Conservation (phyloP, 2,329 filamentous ascomycete genomes). For the Sphaerulina musiva region DNA sequence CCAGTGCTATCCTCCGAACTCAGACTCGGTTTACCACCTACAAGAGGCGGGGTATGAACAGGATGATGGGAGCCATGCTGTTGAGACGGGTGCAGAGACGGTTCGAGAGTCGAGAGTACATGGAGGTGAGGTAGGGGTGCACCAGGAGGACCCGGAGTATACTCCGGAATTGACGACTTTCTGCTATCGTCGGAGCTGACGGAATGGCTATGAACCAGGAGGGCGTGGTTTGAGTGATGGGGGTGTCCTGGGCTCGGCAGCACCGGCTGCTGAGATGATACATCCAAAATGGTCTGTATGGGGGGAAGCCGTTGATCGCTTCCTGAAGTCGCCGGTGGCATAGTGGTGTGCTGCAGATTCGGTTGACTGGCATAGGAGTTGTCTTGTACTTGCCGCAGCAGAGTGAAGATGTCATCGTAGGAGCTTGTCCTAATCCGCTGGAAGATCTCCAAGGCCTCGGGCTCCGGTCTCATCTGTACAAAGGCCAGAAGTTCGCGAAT, state of each 20-base stretch:
- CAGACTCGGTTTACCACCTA: constrained; percentile 6
- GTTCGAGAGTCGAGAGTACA: constrained; percentile 3
- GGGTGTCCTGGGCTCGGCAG: neutral
- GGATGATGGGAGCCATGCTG: constrained; percentile 2
- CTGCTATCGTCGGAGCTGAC: constrained; percentile 22
- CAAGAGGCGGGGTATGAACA: constrained; percentile 1
- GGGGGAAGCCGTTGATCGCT: constrained; percentile 20
- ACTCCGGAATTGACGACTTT: constrained; percentile 14
- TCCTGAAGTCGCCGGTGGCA: constrained; percentile 6
- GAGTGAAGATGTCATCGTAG: constrained; percentile 22
- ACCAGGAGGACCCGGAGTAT: neutral
- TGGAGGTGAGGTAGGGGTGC: neutral
- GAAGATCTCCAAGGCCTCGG: constrained; percentile 29
- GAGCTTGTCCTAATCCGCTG: constrained; percentile 24
- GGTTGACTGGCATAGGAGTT: constrained; percentile 11
- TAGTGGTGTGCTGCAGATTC: neutral
- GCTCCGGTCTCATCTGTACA: constrained; percentile 26
- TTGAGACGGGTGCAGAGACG: constrained; percentile 1
- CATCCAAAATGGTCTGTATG: constrained; percentile 21
- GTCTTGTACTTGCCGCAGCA: constrained; percentile 22
- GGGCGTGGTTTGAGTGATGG: constrained; percentile 6
- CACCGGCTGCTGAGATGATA: constrained; percentile 6
- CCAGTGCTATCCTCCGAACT: constrained; percentile 21
- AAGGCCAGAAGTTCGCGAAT: constrained; percentile 26
- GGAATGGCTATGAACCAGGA: constrained; percentile 18